Evolutionary conservation across 129 eudicot genomes (phyloP).

Genomic region (Erigeron canadensis): DNA sequence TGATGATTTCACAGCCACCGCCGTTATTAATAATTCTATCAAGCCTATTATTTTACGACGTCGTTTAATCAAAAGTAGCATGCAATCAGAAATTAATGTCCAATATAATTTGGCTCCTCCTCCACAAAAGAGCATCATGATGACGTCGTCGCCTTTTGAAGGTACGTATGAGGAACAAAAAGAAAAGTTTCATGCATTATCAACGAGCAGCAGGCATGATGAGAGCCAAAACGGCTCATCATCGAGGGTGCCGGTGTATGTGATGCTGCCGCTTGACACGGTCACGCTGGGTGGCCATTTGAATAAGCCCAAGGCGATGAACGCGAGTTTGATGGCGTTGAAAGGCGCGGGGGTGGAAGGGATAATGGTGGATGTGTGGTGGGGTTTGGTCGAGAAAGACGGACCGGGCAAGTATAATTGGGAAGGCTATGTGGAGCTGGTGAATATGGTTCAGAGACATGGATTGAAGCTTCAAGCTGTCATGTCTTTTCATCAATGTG

Average conservation of each 20-base stretch:
- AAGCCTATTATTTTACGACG: too few species aligned
- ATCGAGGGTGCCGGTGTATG: slow-evolving; percentile 84
- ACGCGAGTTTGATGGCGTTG: slow-evolving; percentile 91
- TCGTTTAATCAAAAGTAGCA: slow-evolving; percentile 40
- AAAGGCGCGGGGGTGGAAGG: slow-evolving; percentile 87
- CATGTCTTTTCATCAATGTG: slow-evolving; percentile 98
- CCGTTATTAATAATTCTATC: too few species aligned
- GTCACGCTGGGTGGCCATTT: slow-evolving; percentile 54
- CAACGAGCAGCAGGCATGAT: slow-evolving; percentile 28
- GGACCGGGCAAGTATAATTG: slow-evolving; percentile 86
- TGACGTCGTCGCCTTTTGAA: slow-evolving; percentile 27
- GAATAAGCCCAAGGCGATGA: slow-evolving; percentile 73
- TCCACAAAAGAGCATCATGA: slow-evolving; percentile 11
- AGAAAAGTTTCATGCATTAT: slow-evolving; percentile 48
- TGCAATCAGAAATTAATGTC: slow-evolving; percentile 33
- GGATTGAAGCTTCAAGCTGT: slow-evolving; percentile 96
- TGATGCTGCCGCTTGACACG: slow-evolving; percentile 93
- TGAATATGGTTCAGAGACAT: slow-evolving; percentile 77
- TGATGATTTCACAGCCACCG: slow-evolving; percentile 50
- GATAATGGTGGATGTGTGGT: slow-evolving; percentile 94
- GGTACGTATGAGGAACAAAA: slow-evolving; percentile 30
- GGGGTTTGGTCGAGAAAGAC: slow-evolving; percentile 96
- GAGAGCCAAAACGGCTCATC: slow-evolving; percentile 26
- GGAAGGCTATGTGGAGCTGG: slow-evolving; percentile 91
- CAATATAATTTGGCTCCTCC: slow-evolving; percentile 20